Conservation (phyloP, 2,329 filamentous ascomycete genomes). For the Penicillium sp. region DNA sequence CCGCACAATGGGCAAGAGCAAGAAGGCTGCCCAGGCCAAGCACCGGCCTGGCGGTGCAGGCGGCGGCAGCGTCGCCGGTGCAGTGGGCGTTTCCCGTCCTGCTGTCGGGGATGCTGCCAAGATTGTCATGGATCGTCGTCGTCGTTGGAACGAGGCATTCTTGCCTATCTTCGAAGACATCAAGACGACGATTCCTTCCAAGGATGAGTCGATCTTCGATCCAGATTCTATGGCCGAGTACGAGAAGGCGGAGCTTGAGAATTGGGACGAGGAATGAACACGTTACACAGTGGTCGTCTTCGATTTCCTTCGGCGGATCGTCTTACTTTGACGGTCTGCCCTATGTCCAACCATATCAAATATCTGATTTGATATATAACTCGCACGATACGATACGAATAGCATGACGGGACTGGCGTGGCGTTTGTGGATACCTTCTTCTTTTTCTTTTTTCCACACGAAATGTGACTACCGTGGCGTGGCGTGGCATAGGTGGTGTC, state of each 20-base stretch:
- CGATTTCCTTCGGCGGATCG: neutral
- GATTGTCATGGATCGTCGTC: constrained; percentile 84
- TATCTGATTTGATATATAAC: constrained; percentile 5
- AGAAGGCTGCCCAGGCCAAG: constrained; percentile 70
- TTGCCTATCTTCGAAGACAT: constrained; percentile 86
- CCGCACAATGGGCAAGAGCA: constrained; percentile 87
- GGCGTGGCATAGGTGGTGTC: neutral
- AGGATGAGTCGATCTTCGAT: constrained; percentile 70
- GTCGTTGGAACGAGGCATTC: constrained; percentile 86
- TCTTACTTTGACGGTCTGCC: constrained; percentile 1
- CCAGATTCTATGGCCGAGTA: constrained; percentile 66
- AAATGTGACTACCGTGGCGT: neutral
- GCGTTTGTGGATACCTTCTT: constrained; percentile 18
- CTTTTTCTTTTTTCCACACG: constrained; percentile 7
- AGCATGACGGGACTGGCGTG: constrained; percentile 19
- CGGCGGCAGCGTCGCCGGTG: constrained; percentile 55
- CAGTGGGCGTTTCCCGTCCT: constrained; percentile 47
- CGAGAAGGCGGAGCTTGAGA: constrained; percentile 71
- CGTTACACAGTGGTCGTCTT: neutral
- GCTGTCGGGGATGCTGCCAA: constrained; percentile 84
- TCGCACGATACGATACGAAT: constrained; percentile 18
- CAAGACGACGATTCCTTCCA: constrained; percentile 67
- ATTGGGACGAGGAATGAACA: constrained; percentile 73
- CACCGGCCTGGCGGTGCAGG: constrained; percentile 62
- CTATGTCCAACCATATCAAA: neutral